Evolutionary conservation across 2,329 filamentous ascomycete genomes (phyloP), one percentile per base, ranked within the genome.

Genomic region (Talaromyces funiculosus): DNA sequence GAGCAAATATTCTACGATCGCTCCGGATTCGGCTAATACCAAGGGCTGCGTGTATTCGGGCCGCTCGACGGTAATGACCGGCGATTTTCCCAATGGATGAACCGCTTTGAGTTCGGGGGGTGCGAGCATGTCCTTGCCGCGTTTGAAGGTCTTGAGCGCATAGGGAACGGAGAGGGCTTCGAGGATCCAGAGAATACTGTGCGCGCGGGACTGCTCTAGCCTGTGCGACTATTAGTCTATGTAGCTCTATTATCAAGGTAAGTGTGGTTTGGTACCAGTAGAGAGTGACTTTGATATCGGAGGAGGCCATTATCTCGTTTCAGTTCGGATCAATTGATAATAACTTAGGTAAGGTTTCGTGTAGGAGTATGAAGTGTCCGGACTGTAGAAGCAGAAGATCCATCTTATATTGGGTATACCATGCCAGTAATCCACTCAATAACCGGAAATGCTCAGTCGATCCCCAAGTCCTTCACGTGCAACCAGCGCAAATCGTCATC

Each of bases 81-180:
- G 93, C 1, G 90, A 92, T 73, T 96, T 96, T 63, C 93, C 93
- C 3, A 97, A 81, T 0, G 90, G 88, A 69, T 96, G 91, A 38
- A 96, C 77, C 64, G 90, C 81, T 69, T 89, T 87, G 49, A 97
- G 82, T 68, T 90, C 88, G 0, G 85, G 79, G 3, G 90, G 90
- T 1, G 92, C 92, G n/a, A 90, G 79, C 66, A 79, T 82, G 59
- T 87, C 83, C 61, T 75, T 68, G 40, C 73, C 72, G 38, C 92
- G 87, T 73, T 90, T 90, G 81, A 89, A 94, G 58, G 88, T 82
- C 69, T 93, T 85, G 61, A 97, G 77, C 63, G 92, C 85, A 75
- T 96, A 96, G 29, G 87, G 82, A 35, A 96, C 74, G 45, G 88
- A 82, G 63, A 94, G 86, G 74, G 93, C 90, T 72, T 94, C 90